These are phyloP conservation scores for Turnera subulata DNA, from an alignment of 345 rosid species.

Conservation along the genomic window DNA sequence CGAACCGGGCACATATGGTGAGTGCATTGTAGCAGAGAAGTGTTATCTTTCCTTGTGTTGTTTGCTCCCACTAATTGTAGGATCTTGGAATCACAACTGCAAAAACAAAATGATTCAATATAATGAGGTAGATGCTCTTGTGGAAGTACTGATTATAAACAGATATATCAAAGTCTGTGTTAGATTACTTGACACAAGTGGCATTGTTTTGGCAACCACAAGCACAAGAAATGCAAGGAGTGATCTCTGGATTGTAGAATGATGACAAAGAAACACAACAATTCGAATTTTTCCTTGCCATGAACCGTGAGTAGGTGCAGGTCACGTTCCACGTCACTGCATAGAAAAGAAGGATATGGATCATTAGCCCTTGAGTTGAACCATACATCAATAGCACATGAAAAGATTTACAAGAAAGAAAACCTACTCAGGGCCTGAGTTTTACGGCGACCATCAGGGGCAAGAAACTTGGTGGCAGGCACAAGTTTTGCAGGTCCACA, in stretches of 20 bases:
- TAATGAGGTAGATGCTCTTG: too few relatives aligned
- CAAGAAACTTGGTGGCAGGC: too few relatives aligned
- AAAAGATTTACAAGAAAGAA: background rate
- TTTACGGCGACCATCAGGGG: too few relatives aligned
- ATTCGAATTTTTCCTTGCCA: conserved; percentile 65
- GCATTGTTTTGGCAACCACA: conserved; percentile 76
- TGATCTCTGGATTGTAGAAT: conserved; percentile 80
- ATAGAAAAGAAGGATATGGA: conserved; percentile 1
- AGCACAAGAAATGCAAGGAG: conserved; percentile 79
- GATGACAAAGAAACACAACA: conserved; percentile 92
- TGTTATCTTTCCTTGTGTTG: conserved; percentile 55
- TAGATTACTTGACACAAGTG: conserved; percentile 65
- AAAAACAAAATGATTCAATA: background rate
- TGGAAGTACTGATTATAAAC: too few relatives aligned
- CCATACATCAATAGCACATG: too few relatives aligned
- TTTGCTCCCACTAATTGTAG: conserved; percentile 52
- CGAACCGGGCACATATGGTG: conserved; percentile 79
- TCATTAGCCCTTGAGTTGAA: background rate
- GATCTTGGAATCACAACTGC: conserved; percentile 69
- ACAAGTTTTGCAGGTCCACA: too few relatives aligned
- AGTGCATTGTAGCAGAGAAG: conserved; percentile 68
- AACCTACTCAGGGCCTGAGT: too few relatives aligned
- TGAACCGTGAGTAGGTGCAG: conserved; percentile 87
- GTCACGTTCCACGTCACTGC: conserved; percentile 95
- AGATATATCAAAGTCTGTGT: too few relatives aligned